These are phyloP conservation scores for Fraxinus dipetala DNA, from an alignment of 305 asterid species.

Conservation along the genomic window DNA sequence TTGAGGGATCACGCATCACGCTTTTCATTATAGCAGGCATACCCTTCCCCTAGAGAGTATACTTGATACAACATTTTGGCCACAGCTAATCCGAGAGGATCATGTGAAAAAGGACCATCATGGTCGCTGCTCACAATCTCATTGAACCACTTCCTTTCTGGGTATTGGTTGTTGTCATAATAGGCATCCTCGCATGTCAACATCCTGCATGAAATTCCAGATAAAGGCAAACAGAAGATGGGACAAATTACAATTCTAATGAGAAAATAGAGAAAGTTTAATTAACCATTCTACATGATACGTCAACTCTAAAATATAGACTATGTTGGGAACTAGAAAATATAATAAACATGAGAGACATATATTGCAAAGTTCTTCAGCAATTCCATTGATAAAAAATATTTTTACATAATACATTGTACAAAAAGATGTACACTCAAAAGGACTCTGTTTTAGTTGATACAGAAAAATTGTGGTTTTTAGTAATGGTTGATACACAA, in stretches of 20 bases:
- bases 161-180: constrained; percentile 44
- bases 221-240: constrained; percentile 22
- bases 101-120: constrained; percentile 54
- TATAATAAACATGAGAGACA: not conserved
- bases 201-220: constrained; percentile 56
- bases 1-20: not conserved
- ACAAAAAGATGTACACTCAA: not conserved
- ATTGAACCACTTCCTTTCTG: constrained; percentile 38
- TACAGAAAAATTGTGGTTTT: not conserved
- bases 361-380: not conserved
- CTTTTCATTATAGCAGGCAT: constrained; percentile 28
- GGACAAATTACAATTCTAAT: not conserved
- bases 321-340: not conserved
- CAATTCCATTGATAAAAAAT: not conserved
- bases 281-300: not conserved
- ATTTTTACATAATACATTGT: not conserved
- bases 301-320: not conserved
- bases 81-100: constrained; percentile 77
- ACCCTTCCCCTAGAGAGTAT: constrained; percentile 95
- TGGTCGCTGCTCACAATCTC: constrained; percentile 37
- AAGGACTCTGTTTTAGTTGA: constrained; percentile 4
- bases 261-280: not conserved
- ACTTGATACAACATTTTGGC: constrained; percentile 87
- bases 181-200: constrained; percentile 85
- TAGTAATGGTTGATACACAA: not conserved